These are phyloP conservation scores for Schizosaccharomyces cryophilus DNA, from an alignment of 805 yeast species.

Conservation along the genomic window DNA sequence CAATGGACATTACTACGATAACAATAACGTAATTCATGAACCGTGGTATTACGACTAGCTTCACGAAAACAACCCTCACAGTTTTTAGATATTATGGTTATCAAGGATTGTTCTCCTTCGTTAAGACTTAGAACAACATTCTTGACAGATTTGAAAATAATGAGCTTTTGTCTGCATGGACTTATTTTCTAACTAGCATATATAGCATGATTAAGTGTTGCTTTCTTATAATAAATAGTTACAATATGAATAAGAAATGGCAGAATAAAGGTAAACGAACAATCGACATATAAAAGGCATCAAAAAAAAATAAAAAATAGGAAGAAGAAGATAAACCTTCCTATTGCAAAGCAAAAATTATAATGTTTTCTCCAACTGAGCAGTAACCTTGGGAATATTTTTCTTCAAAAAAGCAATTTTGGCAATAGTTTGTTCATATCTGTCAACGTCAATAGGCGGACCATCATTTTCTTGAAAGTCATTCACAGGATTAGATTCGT, in stretches of 20 bases:
- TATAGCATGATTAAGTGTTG: too few species aligned
- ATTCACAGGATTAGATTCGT: too few species aligned
- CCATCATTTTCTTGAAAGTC: too few species aligned
- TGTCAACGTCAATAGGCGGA: neutral
- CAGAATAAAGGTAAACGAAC: too few species aligned
- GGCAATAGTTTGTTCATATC: neutral
- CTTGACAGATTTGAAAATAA: neutral
- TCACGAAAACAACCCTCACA: neutral
- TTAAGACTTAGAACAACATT: too few species aligned
- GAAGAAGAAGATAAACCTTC: neutral
- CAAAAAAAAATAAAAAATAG: neutral
- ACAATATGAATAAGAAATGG: too few species aligned
- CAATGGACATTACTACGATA: slow-evolving; percentile 54
- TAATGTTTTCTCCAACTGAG: neutral
- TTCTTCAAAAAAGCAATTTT: neutral
- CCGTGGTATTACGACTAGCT: slow-evolving; percentile 45
- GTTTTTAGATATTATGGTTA: too few species aligned
- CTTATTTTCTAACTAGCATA: too few species aligned
- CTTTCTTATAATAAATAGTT: too few species aligned
- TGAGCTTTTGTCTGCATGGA: neutral
- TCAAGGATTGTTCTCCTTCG: too few species aligned
- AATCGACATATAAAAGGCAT: neutral
- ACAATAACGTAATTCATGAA: slow-evolving; percentile 63
- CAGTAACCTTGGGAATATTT: neutral
- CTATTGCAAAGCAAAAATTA: neutral